Base-by-base conservation (phyloP, 2,329 filamentous ascomycete genomes). In the Geosmithia putterillii region DNA sequence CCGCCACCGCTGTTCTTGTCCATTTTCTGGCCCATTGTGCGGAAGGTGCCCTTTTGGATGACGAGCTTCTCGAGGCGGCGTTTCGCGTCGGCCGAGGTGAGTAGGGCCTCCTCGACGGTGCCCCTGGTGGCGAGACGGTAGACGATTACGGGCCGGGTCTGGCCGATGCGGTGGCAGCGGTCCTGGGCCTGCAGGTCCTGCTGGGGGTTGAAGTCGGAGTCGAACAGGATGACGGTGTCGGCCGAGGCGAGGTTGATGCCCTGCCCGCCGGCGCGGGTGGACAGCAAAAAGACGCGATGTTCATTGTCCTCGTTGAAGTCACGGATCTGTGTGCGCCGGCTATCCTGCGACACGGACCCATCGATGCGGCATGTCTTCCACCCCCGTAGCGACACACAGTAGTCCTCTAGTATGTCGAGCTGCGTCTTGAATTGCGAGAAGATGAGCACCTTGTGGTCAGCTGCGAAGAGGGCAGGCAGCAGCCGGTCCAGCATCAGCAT, bases 391-490 rank as follows among this genome's bases (percentile, higher is more conserved):
- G 80, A 74, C 8, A 53, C 46, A 3, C 87, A 87, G 64, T 95
- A 98, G 44, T 90, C 83, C 48, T 94, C 79, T 0, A 98, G 69
- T 2, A 98, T 83, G 54, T 96, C 88, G 0, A 98, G 76, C 49
- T 95, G 89, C 0, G 83, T 94, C 45, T 89, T 94, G 66, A 98
- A 98, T 56, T 98, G 92, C 0, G 86, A 94, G 62, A 98, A 98
- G 42, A 98, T 87, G 39, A 98, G 75, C 22, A 96, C 83, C 56
- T 96, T 96, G 65, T 95, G 89, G 3, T 76, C 82, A 1, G 76
- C 72, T 0, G 67, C 50, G 46, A 98, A 82, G 0, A 98, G 71
- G 2, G 72, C 71, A 0, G 85, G 84, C 0, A 98, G 73, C 0
- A 98, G 72, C 0, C 87, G 79, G 57, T 98, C 92, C 0, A 98